These are phyloP conservation scores for Tinospora cordifolia DNA, from an alignment of 164 flowering plant species.

Conservation along the genomic window DNA sequence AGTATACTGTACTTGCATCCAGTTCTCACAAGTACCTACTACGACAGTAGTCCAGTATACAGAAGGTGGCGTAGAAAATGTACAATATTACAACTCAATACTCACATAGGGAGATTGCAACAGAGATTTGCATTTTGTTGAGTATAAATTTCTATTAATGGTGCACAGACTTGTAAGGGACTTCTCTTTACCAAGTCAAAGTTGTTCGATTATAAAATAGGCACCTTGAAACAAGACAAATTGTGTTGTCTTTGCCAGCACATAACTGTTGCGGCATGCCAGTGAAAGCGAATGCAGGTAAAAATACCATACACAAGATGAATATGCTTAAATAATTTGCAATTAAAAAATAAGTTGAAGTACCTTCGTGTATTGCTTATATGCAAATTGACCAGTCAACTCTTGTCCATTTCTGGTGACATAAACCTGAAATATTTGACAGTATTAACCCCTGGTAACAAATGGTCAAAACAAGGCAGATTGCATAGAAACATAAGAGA, in stretches of 20 bases:
- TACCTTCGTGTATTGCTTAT: slow-evolving; percentile 68
- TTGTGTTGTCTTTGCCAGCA: neutral
- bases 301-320: neutral
- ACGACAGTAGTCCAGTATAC: neutral
- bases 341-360: neutral
- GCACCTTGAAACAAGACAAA: neutral
- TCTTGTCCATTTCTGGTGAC: slow-evolving; percentile 57
- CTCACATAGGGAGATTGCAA: too few relatives aligned
- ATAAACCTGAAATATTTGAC: slow-evolving; percentile 52
- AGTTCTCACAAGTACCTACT: neutral
- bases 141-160: too few relatives aligned
- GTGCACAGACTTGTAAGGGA: neutral
- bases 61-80: neutral
- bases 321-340: neutral
- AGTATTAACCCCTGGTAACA: neutral
- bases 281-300: neutral
- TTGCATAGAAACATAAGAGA: neutral
- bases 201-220: neutral
- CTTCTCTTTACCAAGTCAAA: neutral
- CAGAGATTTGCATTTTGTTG: neutral
- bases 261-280: neutral
- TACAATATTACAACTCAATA: neutral
- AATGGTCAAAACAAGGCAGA: neutral
- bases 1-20: too few relatives aligned
- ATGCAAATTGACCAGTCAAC: slow-evolving; percentile 62